Conservation (phyloP, 2,329 filamentous ascomycete species). For the Microascus cirrosus region DNA sequence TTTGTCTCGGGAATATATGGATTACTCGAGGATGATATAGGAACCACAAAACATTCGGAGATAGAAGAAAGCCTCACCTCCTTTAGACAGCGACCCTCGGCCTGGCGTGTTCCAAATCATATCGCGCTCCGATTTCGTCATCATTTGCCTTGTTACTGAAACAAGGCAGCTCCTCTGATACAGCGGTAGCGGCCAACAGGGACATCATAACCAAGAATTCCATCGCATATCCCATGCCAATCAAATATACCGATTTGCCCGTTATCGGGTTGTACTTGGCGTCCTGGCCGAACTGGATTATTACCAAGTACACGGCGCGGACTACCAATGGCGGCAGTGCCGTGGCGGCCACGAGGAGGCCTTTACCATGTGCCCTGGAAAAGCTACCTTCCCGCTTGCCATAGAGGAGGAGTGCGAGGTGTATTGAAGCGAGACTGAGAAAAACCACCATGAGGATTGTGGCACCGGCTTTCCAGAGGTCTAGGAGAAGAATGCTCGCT, state of each 20-base stretch:
- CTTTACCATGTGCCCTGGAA: neutral
- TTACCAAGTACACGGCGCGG: neutral
- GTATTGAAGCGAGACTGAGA: neutral
- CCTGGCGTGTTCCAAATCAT: no score
- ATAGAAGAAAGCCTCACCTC: no score
- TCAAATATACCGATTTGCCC: neutral
- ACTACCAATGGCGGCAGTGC: neutral
- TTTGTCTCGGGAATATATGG: no score
- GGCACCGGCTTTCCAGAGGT: neutral
- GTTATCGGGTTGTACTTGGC: neutral
- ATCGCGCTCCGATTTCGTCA: no score
- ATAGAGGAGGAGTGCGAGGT: neutral
- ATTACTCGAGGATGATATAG: no score
- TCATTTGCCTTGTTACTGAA: no score
- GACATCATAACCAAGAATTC: neutral
- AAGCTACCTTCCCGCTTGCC: neutral
- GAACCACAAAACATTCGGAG: no score
- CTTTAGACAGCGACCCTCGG: no score
- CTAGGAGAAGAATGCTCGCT: neutral
- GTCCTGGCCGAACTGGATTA: neutral
- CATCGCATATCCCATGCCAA: neutral
- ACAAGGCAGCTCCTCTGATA: neutral
- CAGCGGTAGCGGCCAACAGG: neutral
- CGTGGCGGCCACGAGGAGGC: neutral
- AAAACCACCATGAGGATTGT: neutral